phyloP scores from a whole-genome alignment of 768 basidiomycete species.

The Auricularia sp. region DNA sequence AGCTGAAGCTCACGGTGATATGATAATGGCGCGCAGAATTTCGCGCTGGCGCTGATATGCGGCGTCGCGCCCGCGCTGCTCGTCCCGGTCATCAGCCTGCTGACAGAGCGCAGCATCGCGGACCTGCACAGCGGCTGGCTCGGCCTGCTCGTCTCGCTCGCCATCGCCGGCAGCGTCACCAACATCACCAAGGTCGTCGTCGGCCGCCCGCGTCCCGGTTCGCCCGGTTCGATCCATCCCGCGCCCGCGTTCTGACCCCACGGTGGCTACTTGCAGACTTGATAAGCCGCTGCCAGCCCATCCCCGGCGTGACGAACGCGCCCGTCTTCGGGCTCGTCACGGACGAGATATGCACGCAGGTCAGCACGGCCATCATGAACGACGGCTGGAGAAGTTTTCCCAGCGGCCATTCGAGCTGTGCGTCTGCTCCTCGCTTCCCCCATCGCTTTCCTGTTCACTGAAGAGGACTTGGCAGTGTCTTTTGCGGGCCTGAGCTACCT shows the following conservation, averaged over 20 bases:
- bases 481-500: constrained; percentile 91
- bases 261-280: constrained; percentile 33
- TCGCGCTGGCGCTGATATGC: constrained; percentile 26
- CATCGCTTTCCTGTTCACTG: not conserved
- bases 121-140: constrained; percentile 64
- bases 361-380: constrained; percentile 41
- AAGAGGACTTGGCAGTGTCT: constrained; percentile 44
- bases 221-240: constrained; percentile 2
- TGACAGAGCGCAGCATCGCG: constrained; percentile 79
- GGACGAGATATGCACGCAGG: constrained; percentile 72
- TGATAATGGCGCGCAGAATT: not conserved
- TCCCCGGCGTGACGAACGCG: constrained; percentile 51
- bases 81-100: constrained; percentile 55
- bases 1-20: constrained; percentile 3
- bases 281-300: constrained; percentile 62
- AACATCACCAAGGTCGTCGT: constrained; percentile 74
- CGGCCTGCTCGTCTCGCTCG: constrained; percentile 24
- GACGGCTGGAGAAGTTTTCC: constrained; percentile 92
- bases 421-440: constrained; percentile 16
- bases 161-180: constrained; percentile 71
- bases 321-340: constrained; percentile 57
- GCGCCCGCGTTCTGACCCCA: not conserved
- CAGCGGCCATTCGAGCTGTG: constrained; percentile 83
- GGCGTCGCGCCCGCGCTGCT: constrained; percentile 58
- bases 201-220: constrained; percentile 82